Conservation (phyloP, 352 stramenopile species). For the Pythium aquatile region DNA sequence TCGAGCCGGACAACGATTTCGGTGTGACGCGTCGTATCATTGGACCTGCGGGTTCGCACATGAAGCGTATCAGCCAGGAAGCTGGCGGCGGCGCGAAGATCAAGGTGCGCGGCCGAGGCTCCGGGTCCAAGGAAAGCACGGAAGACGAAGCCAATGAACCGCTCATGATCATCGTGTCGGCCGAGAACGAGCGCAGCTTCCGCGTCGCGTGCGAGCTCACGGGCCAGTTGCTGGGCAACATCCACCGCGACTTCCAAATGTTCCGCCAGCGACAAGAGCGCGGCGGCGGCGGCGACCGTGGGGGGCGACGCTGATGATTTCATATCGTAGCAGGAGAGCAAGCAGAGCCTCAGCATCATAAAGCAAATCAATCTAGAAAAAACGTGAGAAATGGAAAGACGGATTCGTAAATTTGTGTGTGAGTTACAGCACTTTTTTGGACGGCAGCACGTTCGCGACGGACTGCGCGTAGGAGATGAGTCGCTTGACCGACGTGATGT, state of each 20-base stretch:
- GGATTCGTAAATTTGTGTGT: neutral
- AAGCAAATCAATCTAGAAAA: neutral
- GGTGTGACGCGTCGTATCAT: conserved; percentile 84
- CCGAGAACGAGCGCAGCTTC: conserved; percentile 85
- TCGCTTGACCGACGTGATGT: conserved; percentile 97
- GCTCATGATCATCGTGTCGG: conserved; percentile 81
- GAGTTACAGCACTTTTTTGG: conserved; percentile 80
- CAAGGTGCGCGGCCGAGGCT: conserved; percentile 79
- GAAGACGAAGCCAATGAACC: conserved; percentile 74
- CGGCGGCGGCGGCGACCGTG: conserved; percentile 19
- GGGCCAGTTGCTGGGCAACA: conserved; percentile 57
- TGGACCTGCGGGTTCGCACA: conserved; percentile 69
- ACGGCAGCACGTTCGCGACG: conserved; percentile 75
- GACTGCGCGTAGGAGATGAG: conserved; percentile 97
- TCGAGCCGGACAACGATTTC: conserved; percentile 87
- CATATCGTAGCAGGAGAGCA: neutral
- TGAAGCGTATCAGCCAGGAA: conserved; percentile 87
- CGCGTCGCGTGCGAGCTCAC: conserved; percentile 71
- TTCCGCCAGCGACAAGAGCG: conserved; percentile 49
- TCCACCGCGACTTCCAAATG: conserved; percentile 78
- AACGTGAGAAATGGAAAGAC: neutral
- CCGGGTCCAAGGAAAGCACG: conserved; percentile 69
- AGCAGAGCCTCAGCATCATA: neutral
- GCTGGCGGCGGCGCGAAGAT: conserved; percentile 80
- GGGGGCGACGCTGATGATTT: conserved; percentile 3